These are phyloP conservation scores for Trichomonascaceae sp. DNA, from an alignment of 1,139 yeast genomes.

Conservation along the genomic window DNA sequence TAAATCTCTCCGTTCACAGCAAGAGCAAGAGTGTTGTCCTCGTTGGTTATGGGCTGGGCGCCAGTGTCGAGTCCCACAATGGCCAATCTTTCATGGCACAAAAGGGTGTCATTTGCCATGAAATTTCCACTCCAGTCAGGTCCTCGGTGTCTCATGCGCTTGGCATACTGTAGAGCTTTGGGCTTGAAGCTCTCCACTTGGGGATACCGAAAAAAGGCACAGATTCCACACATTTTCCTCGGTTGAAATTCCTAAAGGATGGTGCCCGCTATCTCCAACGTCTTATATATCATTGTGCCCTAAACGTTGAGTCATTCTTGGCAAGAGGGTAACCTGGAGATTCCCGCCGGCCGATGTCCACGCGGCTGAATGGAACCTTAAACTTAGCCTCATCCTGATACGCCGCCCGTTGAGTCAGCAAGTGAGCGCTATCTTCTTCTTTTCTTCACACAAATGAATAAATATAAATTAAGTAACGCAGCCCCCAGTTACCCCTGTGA, in stretches of 20 bases:
- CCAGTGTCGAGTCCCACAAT: slow-evolving; percentile 87
- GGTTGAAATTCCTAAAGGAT: not conserved
- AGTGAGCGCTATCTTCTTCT: no score
- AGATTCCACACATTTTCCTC: slow-evolving; percentile 82
- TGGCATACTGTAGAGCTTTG: slow-evolving; percentile 78
- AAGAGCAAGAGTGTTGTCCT: slow-evolving; percentile 58
- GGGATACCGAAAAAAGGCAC: slow-evolving; percentile 77
- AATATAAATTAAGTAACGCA: no score
- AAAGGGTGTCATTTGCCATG: slow-evolving; percentile 57
- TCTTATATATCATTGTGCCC: not conserved
- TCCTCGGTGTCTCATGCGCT: slow-evolving; percentile 92
- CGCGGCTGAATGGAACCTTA: no score
- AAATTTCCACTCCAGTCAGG: slow-evolving; percentile 98
- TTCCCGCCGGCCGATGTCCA: no score
- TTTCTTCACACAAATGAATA: no score
- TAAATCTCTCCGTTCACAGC: slow-evolving; percentile 97
- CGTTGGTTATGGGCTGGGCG: slow-evolving; percentile 88
- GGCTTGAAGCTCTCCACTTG: slow-evolving; percentile 72
- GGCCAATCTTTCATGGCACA: slow-evolving; percentile 92
- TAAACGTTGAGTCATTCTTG: slow-evolving; percentile 1
- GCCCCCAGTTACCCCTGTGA: not conserved
- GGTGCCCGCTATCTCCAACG: not conserved
- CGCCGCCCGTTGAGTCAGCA: no score
- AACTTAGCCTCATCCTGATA: no score
- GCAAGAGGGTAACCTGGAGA: slow-evolving; percentile 1